Conservation (phyloP, 2,329 filamentous ascomycete species). For the Amauroascus niger region DNA sequence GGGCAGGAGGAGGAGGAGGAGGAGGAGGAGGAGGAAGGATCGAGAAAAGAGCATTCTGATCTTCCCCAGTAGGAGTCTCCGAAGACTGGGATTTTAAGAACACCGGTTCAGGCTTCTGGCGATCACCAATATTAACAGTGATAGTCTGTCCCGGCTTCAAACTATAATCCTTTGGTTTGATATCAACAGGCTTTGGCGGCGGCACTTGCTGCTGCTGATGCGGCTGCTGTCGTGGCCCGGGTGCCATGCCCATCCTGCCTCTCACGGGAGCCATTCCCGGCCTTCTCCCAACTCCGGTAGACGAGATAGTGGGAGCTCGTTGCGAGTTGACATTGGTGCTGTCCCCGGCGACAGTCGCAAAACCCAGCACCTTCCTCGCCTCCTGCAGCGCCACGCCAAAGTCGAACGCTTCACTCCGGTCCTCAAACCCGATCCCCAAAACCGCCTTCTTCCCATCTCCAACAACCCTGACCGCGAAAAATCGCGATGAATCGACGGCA, state of each 20-base stretch:
- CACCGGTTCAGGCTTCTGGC: conserved; percentile 33
- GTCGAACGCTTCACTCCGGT: conserved; percentile 76
- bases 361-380: conserved; percentile 58
- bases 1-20: conserved; percentile 62
- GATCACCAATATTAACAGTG: conserved; percentile 63
- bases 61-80: conserved; percentile 23
- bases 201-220: conserved; percentile 22
- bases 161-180: conserved; percentile 57
- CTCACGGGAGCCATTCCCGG: conserved; percentile 2
- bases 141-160: conserved; percentile 87
- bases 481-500: conserved; percentile 67
- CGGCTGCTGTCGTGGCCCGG: background rate
- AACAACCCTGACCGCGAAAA: conserved; percentile 74
- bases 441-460: conserved; percentile 69
- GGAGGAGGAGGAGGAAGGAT: conserved; percentile 65
- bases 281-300: background rate
- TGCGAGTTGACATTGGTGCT: conserved; percentile 11
- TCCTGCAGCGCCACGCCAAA: conserved; percentile 74
- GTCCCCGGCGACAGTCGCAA: conserved; percentile 39
- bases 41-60: conserved; percentile 53
- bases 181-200: conserved; percentile 44
- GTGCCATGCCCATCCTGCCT: background rate
- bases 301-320: background rate
- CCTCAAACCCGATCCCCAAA: conserved; percentile 78
- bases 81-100: conserved; percentile 11